Evolutionary conservation across 192 early-diverging fungal species (phyloP), one percentile per base, ranked within the genome.

Genomic region (Chytriomyces confervae): DNA sequence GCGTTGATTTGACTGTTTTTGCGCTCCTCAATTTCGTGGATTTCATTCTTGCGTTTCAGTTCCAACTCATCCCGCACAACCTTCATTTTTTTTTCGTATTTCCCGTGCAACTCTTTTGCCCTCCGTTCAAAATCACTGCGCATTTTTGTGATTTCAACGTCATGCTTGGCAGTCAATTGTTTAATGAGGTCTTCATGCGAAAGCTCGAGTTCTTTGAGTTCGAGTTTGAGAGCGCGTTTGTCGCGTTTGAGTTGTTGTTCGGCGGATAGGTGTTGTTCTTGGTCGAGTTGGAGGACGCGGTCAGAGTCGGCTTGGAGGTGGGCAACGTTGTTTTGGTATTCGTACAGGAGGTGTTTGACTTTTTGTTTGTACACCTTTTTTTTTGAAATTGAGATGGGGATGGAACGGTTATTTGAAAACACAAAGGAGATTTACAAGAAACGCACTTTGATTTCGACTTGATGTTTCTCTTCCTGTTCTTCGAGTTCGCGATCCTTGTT

Each of bases 1-100:
- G 88, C 89, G 76, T 88, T 90, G 69, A 91, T 90, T 69, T 91
- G 89, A 43, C 89, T 89, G 77, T 91, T 91, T 80, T 91, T 91
- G 23, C 89, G 76, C 77, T 91, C 89, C 82, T 91, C 89, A 77
- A 91, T 91, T 81, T 91, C 89, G 71, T 91, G 89, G 53, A 91
- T 86, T 83, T 91, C 89, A 66, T 89, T 90, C 79, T 90, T 91
- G 23, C 89, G 68, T 76, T 88, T 88, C 67, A 88, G 62, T 78
- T 91, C 89, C 29, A 91, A 66, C 67, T 91, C 89, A 64, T 91
- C 89, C 23, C 89, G 71, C 24, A 89, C 82, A 18, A 86, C 74
- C 82, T 89, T 89, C 86, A 90, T 85, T 76, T 90, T 88, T 78
- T 87, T 88, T 45, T 91, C 89, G 75, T 91, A 91, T 72, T 91